Percentiles rank a stretch among this genome's conserved stretches.
Conservation (phyloP, 805 yeast species). For the Sugiyamaella americana region DNA sequence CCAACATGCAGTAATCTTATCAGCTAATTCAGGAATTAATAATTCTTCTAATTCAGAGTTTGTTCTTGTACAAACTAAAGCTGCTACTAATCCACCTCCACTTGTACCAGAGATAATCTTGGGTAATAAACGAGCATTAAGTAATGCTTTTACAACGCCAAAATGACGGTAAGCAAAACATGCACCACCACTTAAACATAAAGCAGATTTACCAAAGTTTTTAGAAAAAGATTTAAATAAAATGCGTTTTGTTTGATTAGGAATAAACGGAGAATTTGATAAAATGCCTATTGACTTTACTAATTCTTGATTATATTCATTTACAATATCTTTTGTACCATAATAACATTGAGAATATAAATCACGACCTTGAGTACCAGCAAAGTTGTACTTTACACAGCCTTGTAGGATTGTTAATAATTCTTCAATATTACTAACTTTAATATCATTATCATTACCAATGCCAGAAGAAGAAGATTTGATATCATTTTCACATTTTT, state of each 20-base stretch:
- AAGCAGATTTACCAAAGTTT: conserved; percentile 66
- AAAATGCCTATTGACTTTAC: conserved; percentile 23
- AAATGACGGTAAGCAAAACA: conserved; percentile 72
- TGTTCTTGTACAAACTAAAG: conserved; percentile 62
- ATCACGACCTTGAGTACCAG: conserved; percentile 68
- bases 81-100: conserved; percentile 77
- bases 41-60: conserved; percentile 55
- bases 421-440: conserved; percentile 33
- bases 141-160: conserved; percentile 65
- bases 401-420: conserved; percentile 53
- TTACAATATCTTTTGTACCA: conserved; percentile 63
- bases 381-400: conserved; percentile 67
- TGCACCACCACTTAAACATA: conserved; percentile 75
- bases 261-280: conserved; percentile 3
- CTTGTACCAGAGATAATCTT: conserved; percentile 69
- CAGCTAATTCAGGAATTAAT: conserved; percentile 55
- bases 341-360: conserved; percentile 68
- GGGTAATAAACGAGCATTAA: conserved; percentile 63
- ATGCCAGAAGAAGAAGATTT: background rate
- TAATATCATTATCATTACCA: background rate
- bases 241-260: conserved; percentile 39
- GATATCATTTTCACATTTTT: background rate
- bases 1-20: conserved; percentile 62
- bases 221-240: conserved; percentile 54
- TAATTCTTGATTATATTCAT: conserved; percentile 49